phyloP scores from a whole-genome alignment of 495 filamentous ascomycete species.

The Aspergillus haitiensis region DNA sequence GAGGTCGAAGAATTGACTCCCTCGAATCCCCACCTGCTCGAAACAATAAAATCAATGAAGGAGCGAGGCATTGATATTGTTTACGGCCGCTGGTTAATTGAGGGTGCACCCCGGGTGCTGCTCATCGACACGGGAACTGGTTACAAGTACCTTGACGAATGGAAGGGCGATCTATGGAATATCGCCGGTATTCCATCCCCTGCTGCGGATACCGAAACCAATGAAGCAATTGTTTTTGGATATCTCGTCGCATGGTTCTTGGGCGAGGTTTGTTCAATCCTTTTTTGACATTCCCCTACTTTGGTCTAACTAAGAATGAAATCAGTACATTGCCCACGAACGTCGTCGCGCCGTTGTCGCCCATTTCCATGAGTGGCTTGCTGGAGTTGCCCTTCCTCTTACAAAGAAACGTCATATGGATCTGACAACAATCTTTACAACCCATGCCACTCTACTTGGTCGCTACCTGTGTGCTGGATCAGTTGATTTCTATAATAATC shows the following conservation, averaged over 20 bases:
- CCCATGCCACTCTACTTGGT: conserved; percentile 91
- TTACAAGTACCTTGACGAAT: conserved; percentile 89
- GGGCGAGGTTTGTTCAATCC: conserved; percentile 70
- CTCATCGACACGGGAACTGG: conserved; percentile 94
- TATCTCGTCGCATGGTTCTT: conserved; percentile 98
- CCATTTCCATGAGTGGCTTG: conserved; percentile 98
- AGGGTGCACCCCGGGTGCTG: conserved; percentile 89
- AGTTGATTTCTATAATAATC: conserved; percentile 99
- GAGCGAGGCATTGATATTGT: conserved; percentile 85
- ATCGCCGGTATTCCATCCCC: conserved; percentile 89
- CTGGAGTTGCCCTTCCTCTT: conserved; percentile 92
- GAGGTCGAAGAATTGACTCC: conserved; percentile 93
- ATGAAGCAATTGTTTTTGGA: conserved; percentile 96
- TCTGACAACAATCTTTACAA: conserved; percentile 97
- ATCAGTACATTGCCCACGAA: conserved; percentile 89
- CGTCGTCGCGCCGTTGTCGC: conserved; percentile 86
- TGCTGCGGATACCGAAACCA: conserved; percentile 89
- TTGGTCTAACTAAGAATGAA: neutral
- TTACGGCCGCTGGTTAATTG: conserved; percentile 97
- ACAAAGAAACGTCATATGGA: conserved; percentile 93
- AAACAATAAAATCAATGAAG: conserved; percentile 85
- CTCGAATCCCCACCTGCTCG: conserved; percentile 72
- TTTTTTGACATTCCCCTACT: neutral
- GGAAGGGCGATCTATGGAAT: conserved; percentile 96
- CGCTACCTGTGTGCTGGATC: conserved; percentile 96